Percentiles rank a stretch among this genome's conserved stretches.
Evolutionary conservation across 208 protist species (phyloP).

Genomic region (Wallacemonas rigidus): DNA sequence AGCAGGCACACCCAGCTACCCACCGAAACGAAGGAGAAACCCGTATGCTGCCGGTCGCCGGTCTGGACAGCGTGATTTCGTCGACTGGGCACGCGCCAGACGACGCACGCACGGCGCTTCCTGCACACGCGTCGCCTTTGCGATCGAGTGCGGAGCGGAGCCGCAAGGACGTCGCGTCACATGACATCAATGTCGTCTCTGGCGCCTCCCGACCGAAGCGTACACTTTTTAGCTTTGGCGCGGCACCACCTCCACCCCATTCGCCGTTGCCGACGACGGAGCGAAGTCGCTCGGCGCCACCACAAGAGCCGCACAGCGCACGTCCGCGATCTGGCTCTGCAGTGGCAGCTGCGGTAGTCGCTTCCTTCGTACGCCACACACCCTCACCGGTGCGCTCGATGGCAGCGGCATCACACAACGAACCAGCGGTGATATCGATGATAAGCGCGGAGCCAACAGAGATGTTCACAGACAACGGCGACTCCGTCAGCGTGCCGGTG

Average conservation of each 20-base stretch:
- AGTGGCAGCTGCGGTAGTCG: too few relatives aligned
- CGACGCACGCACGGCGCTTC: too few relatives aligned
- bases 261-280: too few relatives aligned
- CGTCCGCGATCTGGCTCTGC: too few relatives aligned
- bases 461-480: conserved; percentile 11
- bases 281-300: neutral
- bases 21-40: too few relatives aligned
- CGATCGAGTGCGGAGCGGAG: neutral
- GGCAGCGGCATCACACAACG: neutral
- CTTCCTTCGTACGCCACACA: neutral
- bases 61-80: too few relatives aligned
- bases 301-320: neutral
- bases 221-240: neutral
- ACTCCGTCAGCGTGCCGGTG: conserved; percentile 4
- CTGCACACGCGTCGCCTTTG: neutral
- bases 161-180: neutral
- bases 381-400: neutral
- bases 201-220: neutral
- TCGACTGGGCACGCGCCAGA: too few relatives aligned
- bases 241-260: neutral
- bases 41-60: too few relatives aligned
- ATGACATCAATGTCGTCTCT: neutral
- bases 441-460: conserved; percentile 2
- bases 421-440: neutral
- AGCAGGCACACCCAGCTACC: too few relatives aligned